Conservation (phyloP, 148 eudicot species). For the Silene uniflora region DNA sequence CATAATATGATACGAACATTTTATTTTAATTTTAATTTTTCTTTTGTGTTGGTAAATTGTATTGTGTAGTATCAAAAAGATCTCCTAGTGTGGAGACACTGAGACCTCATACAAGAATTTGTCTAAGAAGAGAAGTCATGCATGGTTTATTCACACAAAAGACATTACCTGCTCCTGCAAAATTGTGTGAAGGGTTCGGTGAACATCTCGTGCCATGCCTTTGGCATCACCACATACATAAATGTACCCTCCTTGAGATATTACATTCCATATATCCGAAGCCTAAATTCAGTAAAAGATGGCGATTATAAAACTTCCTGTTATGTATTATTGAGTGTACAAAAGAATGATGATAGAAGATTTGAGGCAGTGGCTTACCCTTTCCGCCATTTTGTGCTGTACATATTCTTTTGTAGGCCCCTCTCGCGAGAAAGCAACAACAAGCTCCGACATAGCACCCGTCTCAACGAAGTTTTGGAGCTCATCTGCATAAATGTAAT, state of each 20-base stretch:
- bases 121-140: background rate
- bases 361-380: conserved; percentile 34
- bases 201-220: conserved; percentile 99
- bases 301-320: background rate
- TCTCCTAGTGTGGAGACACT: background rate
- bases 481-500: conserved; percentile 83
- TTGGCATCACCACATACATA: conserved; percentile 99
- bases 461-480: conserved; percentile 56
- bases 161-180: conserved; percentile 79
- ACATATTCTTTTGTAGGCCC: conserved; percentile 89
- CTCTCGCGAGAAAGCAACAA: conserved; percentile 92
- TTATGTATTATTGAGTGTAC: conserved; percentile 6
- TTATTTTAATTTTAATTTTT: too few species aligned
- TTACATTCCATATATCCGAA: conserved; percentile 54
- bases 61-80: background rate
- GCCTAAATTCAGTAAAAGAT: conserved; percentile 28
- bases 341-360: conserved; percentile 8
- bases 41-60: background rate
- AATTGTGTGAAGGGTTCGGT: conserved; percentile 84
- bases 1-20: too few species aligned
- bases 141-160: background rate
- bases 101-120: background rate
- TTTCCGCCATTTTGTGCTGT: conserved; percentile 87
- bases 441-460: conserved; percentile 77
- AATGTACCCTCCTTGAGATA: conserved; percentile 74